These are phyloP conservation scores for Gossypium rotundifolium DNA, from an alignment of 345 rosid genomes.

Conservation along the genomic window DNA sequence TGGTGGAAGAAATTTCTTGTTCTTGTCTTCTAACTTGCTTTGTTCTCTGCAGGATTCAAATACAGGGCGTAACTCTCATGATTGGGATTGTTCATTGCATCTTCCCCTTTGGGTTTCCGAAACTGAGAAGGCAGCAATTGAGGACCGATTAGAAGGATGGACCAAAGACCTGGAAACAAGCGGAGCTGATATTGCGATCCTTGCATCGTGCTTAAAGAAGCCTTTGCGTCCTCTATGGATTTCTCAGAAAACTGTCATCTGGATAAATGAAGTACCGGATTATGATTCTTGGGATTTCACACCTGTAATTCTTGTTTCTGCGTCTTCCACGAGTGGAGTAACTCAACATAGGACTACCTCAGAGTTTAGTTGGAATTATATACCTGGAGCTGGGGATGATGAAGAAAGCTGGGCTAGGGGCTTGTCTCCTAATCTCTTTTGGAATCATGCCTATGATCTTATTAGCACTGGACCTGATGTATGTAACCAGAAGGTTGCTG, in stretches of 20 bases:
- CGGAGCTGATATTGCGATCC: slow-evolving; percentile 77
- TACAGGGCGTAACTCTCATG: slow-evolving; percentile 18
- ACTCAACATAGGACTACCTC: slow-evolving; percentile 42
- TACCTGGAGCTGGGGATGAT: slow-evolving; percentile 96
- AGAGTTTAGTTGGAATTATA: slow-evolving; percentile 89
- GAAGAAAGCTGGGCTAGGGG: slow-evolving; percentile 99
- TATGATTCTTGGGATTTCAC: slow-evolving; percentile 89
- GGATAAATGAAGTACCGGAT: slow-evolving; percentile 92
- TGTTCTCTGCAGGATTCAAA: slow-evolving; percentile 23
- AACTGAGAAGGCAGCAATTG: slow-evolving; percentile 67
- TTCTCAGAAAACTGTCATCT: slow-evolving; percentile 76
- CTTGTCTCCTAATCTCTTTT: slow-evolving; percentile 65
- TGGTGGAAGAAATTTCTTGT: background rate
- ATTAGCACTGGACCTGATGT: slow-evolving; percentile 63
- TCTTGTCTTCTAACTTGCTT: slow-evolving; percentile 4
- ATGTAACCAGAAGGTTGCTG: slow-evolving; percentile 84
- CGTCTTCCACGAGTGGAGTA: slow-evolving; percentile 48
- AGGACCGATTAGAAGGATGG: slow-evolving; percentile 66
- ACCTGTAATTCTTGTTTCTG: slow-evolving; percentile 75
- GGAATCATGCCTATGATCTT: slow-evolving; percentile 65
- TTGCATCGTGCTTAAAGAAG: slow-evolving; percentile 55
- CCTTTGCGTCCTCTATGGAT: slow-evolving; percentile 86
- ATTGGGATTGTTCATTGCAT: slow-evolving; percentile 88
- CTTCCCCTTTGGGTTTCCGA: slow-evolving; percentile 86
- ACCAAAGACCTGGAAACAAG: slow-evolving; percentile 56